These are phyloP conservation scores for Marchantia paleacea DNA, from an alignment of 225 moss, liverwort and hornwort genomes.

Conservation along the genomic window DNA sequence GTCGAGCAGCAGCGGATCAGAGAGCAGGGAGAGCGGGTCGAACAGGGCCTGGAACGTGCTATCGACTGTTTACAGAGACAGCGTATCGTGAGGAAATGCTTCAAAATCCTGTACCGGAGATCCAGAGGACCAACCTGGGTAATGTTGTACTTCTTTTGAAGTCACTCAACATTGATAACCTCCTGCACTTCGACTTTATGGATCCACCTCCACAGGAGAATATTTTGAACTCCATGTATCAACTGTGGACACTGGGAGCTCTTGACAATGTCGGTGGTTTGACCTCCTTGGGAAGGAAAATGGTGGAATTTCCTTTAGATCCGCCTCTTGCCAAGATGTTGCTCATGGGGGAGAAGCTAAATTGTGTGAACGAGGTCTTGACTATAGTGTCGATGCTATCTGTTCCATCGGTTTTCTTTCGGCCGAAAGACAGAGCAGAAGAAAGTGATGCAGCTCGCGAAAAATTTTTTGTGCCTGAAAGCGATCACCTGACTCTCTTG, in stretches of 20 bases:
- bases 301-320: constrained; percentile 98
- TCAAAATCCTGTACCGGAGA: constrained; percentile 96
- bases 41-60: constrained; percentile 93
- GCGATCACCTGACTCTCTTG: constrained; percentile 91
- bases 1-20: constrained; percentile 99
- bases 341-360: constrained; percentile 77
- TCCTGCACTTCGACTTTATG: constrained; percentile 96
- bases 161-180: constrained; percentile 88
- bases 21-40: constrained; percentile 90
- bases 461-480: constrained; percentile 97
- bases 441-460: constrained; percentile 95
- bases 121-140: constrained; percentile 93
- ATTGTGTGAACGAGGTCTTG: constrained; percentile 83
- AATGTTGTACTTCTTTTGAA: constrained; percentile 77
- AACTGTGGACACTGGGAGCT: constrained; percentile 92
- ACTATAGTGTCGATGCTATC: constrained; percentile 99
- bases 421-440: constrained; percentile 94
- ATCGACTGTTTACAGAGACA: constrained; percentile 82
- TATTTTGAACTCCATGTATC: constrained; percentile 97
- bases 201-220: constrained; percentile 99
- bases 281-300: constrained; percentile 87
- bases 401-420: constrained; percentile 92
- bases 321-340: constrained; percentile 98
- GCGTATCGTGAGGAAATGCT: constrained; percentile 98
- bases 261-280: constrained; percentile 94